Evolutionary conservation across 208 protist genomes (phyloP).

Genomic region (Wallacemonas sp.): DNA sequence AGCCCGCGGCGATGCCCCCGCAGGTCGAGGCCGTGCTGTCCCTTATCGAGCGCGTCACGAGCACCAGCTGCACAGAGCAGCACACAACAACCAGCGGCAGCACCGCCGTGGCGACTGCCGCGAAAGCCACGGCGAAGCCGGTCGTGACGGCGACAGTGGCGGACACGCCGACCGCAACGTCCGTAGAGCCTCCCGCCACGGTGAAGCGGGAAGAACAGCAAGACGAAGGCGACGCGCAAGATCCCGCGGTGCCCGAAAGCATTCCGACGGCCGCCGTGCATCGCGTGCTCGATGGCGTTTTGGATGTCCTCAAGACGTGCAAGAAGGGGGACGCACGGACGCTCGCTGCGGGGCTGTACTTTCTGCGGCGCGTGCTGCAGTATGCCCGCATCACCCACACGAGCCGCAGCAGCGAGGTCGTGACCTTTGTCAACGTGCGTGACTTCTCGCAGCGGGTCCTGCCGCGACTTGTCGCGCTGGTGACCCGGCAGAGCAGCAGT

Average conservation of each 20-base stretch:
- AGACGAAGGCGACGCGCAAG: too few species aligned
- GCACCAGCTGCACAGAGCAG: conserved; percentile 37
- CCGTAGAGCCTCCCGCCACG: too few species aligned
- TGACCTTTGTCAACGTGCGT: conserved; percentile 59
- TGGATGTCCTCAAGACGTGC: conserved; percentile 40
- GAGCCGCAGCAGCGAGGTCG: conserved; percentile 34
- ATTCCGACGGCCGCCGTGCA: conserved; percentile 33
- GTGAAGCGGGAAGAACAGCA: too few species aligned
- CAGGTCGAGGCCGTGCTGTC: conserved; percentile 66
- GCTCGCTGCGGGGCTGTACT: conserved; percentile 50
- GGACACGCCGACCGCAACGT: neutral
- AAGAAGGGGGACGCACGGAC: conserved; percentile 39
- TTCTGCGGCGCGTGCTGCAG: conserved; percentile 59
- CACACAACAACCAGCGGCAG: neutral
- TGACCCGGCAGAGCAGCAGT: conserved; percentile 39
- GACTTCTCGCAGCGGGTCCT: conserved; percentile 55
- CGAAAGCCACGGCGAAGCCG: conserved; percentile 5
- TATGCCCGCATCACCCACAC: conserved; percentile 73
- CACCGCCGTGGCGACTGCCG: neutral
- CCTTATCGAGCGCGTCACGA: conserved; percentile 72
- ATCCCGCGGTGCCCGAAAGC: neutral
- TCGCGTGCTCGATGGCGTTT: conserved; percentile 52
- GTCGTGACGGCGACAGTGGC: neutral
- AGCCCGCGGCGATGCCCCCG: conserved; percentile 24
- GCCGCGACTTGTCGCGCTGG: conserved; percentile 55